These are phyloP conservation scores for Amesomyces nigricolor DNA, from an alignment of 2,329 filamentous ascomycete species.

Conservation along the genomic window DNA sequence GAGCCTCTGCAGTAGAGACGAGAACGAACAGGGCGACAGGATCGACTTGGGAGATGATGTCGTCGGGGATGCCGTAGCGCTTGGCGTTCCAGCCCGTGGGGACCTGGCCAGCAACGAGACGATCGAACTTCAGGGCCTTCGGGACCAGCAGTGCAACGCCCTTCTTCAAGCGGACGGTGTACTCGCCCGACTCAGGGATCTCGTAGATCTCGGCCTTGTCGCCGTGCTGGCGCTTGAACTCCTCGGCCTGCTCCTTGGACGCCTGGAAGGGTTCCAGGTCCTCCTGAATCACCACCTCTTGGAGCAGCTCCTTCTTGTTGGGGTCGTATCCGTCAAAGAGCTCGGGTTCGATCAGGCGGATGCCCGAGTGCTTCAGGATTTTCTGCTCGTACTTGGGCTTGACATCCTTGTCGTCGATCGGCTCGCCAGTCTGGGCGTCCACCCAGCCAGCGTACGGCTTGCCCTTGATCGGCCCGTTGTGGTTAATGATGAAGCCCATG, in stretches of 20 bases:
- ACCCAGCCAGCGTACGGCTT: conserved; percentile 97
- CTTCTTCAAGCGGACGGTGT: conserved; percentile 90
- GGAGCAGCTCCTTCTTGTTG: conserved; percentile 95
- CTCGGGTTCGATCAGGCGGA: conserved; percentile 95
- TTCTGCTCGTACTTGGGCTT: conserved; percentile 96
- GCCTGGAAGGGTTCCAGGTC: conserved; percentile 96
- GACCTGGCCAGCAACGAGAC: conserved; percentile 93
- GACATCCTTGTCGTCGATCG: conserved; percentile 96
- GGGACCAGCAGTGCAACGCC: conserved; percentile 91
- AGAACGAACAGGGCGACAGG: conserved; percentile 93
- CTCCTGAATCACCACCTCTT: conserved; percentile 95
- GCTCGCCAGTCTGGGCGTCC: conserved; percentile 87
- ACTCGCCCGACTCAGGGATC: conserved; percentile 88
- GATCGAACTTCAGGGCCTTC: conserved; percentile 94
- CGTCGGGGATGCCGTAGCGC: conserved; percentile 91
- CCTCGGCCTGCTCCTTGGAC: conserved; percentile 93
- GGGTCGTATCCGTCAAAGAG: conserved; percentile 96
- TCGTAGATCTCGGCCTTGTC: conserved; percentile 98
- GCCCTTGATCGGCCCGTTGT: conserved; percentile 93
- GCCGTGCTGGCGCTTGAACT: conserved; percentile 94
- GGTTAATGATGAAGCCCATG: conserved; percentile 98
- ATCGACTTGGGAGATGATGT: conserved; percentile 96
- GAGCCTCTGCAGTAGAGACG: conserved; percentile 85
- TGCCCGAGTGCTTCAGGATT: conserved; percentile 94
- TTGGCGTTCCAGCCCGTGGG: conserved; percentile 97